Evolutionary conservation across 1,139 yeast genomes (phyloP), one percentile per base, ranked within the genome.

Genomic region (Blastobotrys raffinosifermentans): DNA sequence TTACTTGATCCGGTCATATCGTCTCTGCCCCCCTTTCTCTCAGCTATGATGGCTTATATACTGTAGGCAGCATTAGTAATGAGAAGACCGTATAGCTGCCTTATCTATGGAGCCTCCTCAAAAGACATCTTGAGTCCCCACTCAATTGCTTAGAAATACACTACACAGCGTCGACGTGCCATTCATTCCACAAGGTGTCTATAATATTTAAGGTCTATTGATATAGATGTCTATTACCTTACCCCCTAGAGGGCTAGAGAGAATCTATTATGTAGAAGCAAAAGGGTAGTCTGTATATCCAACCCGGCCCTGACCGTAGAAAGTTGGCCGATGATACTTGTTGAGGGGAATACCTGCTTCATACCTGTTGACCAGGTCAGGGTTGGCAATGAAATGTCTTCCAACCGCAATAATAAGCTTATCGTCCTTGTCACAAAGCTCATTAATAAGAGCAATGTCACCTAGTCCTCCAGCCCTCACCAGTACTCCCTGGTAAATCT

Each of bases 341-440:
- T 50, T 58, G 47, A 55, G 37, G 46, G 52, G 44, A 34, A 45
- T 20, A 15, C 63, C 65, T 31, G 63, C 46, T 41, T 61, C 59
- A 36, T 72, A 49, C 41, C 72, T 59, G 15, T 57, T 50, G n/a
- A 66, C 62, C 23, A 73, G 52, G 47, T 72, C 77, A 1, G 78
- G 77, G 48, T 71, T 73, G 17, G 75, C 53, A 27, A 70, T 69
- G 47, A 61, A 72, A 37, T 57, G 57, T 38, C 77, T 58, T 18
- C 76, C 75, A 42, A 68, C 60, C 1, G 69, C 75, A 34, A 70
- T 57, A 34, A 70, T 40, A 2, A 72, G 63, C 34, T 65, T 55
- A 30, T 62, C 61, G 39, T 68, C 57, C 19, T 47, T 44, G 15
- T 58, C 50, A 14, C 63, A 58, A 20, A 53, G 46, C 26, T 43